phyloP scores from a whole-genome alignment of 805 yeast species.

The Wickerhamomyces bisporus region DNA sequence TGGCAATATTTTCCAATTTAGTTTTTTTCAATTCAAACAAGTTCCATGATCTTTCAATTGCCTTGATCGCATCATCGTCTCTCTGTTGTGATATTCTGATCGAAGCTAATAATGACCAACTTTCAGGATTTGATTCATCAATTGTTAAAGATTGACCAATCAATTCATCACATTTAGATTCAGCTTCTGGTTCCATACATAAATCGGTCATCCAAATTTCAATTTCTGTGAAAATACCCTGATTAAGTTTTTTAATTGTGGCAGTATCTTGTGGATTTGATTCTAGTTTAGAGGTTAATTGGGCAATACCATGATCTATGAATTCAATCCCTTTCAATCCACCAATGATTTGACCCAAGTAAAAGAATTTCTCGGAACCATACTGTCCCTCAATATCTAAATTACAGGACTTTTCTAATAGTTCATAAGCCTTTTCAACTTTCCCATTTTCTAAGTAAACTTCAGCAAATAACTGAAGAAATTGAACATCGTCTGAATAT shows the following conservation, averaged over 20 bases:
- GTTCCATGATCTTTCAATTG: conserved; percentile 67
- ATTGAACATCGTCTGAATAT: conserved; percentile 37
- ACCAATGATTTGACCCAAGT: conserved; percentile 87
- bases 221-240: conserved; percentile 77
- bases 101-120: conserved; percentile 77
- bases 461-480: conserved; percentile 64
- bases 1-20: conserved; percentile 39
- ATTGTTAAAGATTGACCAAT: conserved; percentile 59
- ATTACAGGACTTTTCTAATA: conserved; percentile 55
- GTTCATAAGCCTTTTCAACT: conserved; percentile 69
- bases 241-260: conserved; percentile 56
- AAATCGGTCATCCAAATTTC: conserved; percentile 98
- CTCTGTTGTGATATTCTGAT: conserved; percentile 85
- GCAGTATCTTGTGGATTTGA: conserved; percentile 25
- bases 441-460: conserved; percentile 73
- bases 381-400: conserved; percentile 59
- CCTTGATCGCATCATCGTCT: conserved; percentile 64
- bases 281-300: conserved; percentile 38
- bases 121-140: conserved; percentile 58
- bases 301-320: conserved; percentile 58
- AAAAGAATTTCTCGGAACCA: conserved; percentile 81
- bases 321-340: conserved; percentile 66
- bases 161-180: conserved; percentile 66
- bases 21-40: conserved; percentile 51
- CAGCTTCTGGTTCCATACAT: conserved; percentile 92